These are phyloP conservation scores for Penicillium freii DNA, from an alignment of 2,329 filamentous ascomycete species.

Conservation along the genomic window DNA sequence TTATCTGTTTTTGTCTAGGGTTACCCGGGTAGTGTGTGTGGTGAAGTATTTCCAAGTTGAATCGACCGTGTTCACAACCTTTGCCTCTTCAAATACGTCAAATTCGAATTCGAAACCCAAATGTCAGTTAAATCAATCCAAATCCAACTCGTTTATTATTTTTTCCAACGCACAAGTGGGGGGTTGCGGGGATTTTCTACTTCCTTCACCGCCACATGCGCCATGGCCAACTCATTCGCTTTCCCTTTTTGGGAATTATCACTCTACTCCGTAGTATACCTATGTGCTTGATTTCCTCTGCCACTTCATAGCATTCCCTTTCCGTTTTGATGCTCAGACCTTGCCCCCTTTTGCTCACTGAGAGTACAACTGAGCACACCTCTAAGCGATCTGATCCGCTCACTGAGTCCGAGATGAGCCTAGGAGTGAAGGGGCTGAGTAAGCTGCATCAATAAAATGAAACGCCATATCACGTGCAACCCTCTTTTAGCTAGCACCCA, in stretches of 20 bases:
- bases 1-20: not conserved
- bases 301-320: no score
- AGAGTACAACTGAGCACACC: no score
- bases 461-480: no score
- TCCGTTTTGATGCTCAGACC: no score
- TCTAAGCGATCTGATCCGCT: no score
- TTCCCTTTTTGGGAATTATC: constrained; percentile 16
- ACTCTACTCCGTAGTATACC: not conserved
- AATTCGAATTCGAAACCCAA: not conserved
- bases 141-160: not conserved
- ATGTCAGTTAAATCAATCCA: not conserved
- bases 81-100: not conserved
- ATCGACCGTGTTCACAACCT: not conserved
- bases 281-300: no score
- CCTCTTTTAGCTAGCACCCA: no score
- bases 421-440: no score
- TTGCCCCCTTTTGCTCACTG: no score
- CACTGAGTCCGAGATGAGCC: no score
- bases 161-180: constrained; percentile 18
- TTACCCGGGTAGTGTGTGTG: not conserved
- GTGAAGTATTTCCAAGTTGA: not conserved
- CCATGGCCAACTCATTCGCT: constrained; percentile 25
- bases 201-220: constrained; percentile 29
- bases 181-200: constrained; percentile 22
- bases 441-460: no score